Percentiles rank a stretch among this genome's conserved stretches.
Conservation (phyloP, 2,329 filamentous ascomycete genomes). For the Raffaelea arxii region DNA sequence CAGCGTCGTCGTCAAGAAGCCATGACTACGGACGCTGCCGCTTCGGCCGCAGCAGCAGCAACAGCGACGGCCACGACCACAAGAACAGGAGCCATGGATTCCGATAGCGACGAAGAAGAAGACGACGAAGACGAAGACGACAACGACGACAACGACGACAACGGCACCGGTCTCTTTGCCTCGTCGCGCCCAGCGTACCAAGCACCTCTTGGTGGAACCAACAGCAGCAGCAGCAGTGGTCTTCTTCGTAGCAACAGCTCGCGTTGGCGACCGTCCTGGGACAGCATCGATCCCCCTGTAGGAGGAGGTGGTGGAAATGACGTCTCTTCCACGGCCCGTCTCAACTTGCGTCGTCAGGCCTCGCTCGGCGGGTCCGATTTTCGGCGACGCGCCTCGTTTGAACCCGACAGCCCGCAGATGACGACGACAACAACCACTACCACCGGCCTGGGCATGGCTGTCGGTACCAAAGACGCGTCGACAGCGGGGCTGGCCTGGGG, state of each 20-base stretch:
- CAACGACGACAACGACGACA: neutral
- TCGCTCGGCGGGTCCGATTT: too few species aligned
- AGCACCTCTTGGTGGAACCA: neutral
- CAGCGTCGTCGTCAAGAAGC: slow-evolving; percentile 7
- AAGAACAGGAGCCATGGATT: neutral
- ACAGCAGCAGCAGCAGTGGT: neutral
- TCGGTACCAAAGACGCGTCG: slow-evolving; percentile 51
- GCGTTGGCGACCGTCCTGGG: neutral
- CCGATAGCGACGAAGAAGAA: slow-evolving; percentile 1
- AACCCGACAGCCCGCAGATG: too few species aligned
- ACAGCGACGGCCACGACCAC: neutral
- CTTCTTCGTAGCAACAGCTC: neutral
- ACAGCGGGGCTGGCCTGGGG: slow-evolving; percentile 55
- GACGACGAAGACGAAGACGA: neutral
- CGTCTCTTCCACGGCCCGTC: too few species aligned
- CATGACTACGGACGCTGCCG: neutral
- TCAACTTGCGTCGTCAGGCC: too few species aligned
- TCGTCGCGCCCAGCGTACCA: too few species aligned
- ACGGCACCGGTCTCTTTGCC: neutral
- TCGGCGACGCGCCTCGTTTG: too few species aligned
- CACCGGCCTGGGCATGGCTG: too few species aligned
- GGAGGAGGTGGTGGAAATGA: neutral
- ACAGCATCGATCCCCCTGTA: neutral
- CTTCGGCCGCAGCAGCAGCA: neutral
- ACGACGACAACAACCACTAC: too few species aligned